Percentiles rank a stretch among this genome's conserved stretches.
phyloP scores from a whole-genome alignment of 2,329 filamentous ascomycete genomes.

The Cytospora chrysosperma region DNA sequence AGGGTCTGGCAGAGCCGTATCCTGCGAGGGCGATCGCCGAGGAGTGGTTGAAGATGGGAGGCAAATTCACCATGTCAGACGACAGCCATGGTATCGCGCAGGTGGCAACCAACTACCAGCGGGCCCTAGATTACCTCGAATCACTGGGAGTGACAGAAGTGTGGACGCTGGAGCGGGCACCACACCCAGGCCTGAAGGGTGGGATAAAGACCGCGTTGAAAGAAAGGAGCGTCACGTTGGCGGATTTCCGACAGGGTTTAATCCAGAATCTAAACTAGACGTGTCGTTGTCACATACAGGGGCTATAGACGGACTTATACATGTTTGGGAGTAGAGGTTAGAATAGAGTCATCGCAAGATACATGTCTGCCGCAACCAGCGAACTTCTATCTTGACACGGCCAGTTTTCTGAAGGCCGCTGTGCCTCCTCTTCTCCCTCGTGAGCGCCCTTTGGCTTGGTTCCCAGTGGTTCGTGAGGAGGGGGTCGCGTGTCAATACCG shows the following conservation, averaged over 20 bases:
- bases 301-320: not conserved
- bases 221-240: conserved; percentile 45
- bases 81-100: conserved; percentile 90
- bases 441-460: no score
- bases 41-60: conserved; percentile 71
- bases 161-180: conserved; percentile 51
- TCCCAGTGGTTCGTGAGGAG: no score
- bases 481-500: no score
- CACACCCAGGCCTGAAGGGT: conserved; percentile 32
- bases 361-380: not conserved
- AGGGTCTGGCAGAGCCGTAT: conserved; percentile 89
- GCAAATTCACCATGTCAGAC: conserved; percentile 87
- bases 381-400: not conserved
- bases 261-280: conserved; percentile 1
- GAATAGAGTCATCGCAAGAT: not conserved
- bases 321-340: not conserved
- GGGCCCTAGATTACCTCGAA: conserved; percentile 68
- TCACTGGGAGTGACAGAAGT: conserved; percentile 63
- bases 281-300: not conserved
- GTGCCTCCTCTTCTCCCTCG: no score
- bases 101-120: conserved; percentile 78
- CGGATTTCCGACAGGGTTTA: conserved; percentile 38
- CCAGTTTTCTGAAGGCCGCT: no score
- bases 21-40: conserved; percentile 76
- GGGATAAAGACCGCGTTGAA: conserved; percentile 37